Evolutionary conservation across 2,329 filamentous ascomycete genomes (phyloP).

Genomic region (Colletotrichum sp.): DNA sequence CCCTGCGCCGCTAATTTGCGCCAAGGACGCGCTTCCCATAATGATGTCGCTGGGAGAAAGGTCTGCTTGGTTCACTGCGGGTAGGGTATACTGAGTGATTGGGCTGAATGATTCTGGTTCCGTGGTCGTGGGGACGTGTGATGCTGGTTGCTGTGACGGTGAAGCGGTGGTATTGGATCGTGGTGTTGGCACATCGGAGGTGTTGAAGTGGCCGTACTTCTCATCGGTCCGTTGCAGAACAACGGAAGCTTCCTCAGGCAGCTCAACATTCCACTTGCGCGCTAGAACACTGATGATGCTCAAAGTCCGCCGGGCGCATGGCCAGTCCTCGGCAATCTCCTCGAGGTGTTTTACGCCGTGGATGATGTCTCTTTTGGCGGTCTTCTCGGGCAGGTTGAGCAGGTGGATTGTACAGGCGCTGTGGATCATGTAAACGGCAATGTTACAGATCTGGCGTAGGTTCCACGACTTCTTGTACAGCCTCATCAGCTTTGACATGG

Average conservation of each 20-base stretch:
- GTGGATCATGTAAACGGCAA: constrained; percentile 94
- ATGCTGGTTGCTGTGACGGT: constrained; percentile 29
- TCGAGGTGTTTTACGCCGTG: constrained; percentile 92
- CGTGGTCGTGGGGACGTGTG: constrained; percentile 19
- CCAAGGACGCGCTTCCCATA: constrained; percentile 25
- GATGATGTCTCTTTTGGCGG: constrained; percentile 84
- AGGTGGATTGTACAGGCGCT: constrained; percentile 95
- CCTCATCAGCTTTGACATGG: constrained; percentile 92
- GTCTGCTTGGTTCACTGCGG: constrained; percentile 28
- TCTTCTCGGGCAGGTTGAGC: constrained; percentile 91
- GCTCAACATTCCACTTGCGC: constrained; percentile 86
- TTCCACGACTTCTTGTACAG: constrained; percentile 93
- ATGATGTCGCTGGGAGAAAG: constrained; percentile 30
- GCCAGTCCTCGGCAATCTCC: constrained; percentile 95
- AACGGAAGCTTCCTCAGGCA: constrained; percentile 81
- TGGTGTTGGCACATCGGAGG: constrained; percentile 65
- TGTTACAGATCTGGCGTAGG: constrained; percentile 91
- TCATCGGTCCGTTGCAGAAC: constrained; percentile 80
- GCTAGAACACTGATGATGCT: constrained; percentile 84
- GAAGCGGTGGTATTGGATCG: constrained; percentile 35
- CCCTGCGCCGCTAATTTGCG: constrained; percentile 24
- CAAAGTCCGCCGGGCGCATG: constrained; percentile 84
- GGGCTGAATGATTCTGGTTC: constrained; percentile 39
- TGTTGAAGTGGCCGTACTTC: constrained; percentile 77
- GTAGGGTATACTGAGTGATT: constrained; percentile 35